phyloP scores from a whole-genome alignment of 208 protist species.

The Trypanosoma vivax region DNA sequence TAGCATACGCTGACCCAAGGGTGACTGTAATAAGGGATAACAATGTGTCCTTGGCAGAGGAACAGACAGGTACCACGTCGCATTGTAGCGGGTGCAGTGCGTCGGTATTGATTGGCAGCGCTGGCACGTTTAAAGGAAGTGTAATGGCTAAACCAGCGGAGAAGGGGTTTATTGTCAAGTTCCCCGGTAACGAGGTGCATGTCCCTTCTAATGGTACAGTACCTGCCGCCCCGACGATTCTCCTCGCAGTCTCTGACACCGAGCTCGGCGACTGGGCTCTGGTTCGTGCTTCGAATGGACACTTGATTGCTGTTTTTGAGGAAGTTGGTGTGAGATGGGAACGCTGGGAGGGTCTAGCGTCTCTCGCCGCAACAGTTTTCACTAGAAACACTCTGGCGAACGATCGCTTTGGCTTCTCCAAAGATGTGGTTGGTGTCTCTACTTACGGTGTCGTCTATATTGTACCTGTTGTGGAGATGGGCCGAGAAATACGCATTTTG shows the following conservation, averaged over 20 bases:
- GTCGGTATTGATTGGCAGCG: background rate
- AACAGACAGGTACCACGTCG: background rate
- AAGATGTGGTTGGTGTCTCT: slow-evolving; percentile 51
- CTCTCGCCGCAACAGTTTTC: slow-evolving; percentile 40
- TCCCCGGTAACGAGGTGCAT: slow-evolving; percentile 6
- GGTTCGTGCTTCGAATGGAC: slow-evolving; percentile 41
- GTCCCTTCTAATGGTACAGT: slow-evolving; percentile 3
- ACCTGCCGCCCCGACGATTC: slow-evolving; percentile 5
- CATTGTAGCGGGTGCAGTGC: slow-evolving; percentile 6
- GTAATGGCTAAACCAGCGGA: slow-evolving; percentile 2
- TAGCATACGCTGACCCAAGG: background rate
- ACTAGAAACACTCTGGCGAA: slow-evolving; percentile 22
- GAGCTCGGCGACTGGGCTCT: slow-evolving; percentile 26
- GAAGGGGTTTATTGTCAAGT: slow-evolving; percentile 5
- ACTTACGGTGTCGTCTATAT: slow-evolving; percentile 56
- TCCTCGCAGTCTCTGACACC: slow-evolving; percentile 5
- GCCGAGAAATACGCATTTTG: slow-evolving; percentile 34
- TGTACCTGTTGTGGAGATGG: slow-evolving; percentile 53
- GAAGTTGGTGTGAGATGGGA: slow-evolving; percentile 47
- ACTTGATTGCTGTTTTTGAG: slow-evolving; percentile 54
- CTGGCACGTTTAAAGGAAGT: slow-evolving; percentile 8
- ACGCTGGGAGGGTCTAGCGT: slow-evolving; percentile 57
- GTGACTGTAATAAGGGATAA: slow-evolving; percentile 2
- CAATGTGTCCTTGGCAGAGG: background rate
- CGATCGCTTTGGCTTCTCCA: slow-evolving; percentile 83